A percentile compares a stretch with the other conserved stretches of the same genome.
These are phyloP conservation scores for Xylaria sp. DNA, from an alignment of 2,329 filamentous ascomycete genomes.

Conservation along the genomic window DNA sequence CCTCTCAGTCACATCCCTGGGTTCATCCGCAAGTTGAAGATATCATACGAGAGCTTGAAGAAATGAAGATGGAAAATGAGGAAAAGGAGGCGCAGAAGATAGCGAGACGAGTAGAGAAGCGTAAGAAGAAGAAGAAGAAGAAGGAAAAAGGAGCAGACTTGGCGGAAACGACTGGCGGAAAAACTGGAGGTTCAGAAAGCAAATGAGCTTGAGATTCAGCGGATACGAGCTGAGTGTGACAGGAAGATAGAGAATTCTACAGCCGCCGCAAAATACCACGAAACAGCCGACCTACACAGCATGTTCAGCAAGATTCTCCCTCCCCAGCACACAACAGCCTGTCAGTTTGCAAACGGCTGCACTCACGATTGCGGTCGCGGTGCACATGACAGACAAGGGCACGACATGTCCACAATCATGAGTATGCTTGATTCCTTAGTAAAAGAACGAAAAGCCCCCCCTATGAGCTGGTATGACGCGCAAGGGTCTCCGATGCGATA, in stretches of 20 bases:
- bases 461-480: background rate
- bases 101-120: background rate
- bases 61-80: background rate
- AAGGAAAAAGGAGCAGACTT: background rate
- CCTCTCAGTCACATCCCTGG: background rate
- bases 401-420: constrained; percentile 1
- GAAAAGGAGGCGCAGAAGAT: constrained; percentile 1
- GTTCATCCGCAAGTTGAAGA: background rate
- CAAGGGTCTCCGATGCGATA: background rate
- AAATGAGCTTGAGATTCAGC: background rate
- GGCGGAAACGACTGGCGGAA: background rate
- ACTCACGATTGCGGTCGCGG: too few species aligned
- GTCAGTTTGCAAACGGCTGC: background rate
- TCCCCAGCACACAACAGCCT: background rate
- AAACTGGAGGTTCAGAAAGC: background rate
- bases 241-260: background rate
- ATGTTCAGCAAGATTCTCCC: background rate
- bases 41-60: constrained; percentile 1
- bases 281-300: background rate
- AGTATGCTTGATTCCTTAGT: background rate
- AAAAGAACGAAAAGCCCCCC: background rate
- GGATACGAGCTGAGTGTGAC: background rate
- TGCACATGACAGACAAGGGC: background rate
- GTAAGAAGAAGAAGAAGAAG: constrained; percentile 3
- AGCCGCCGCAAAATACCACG: background rate